phyloP scores from a whole-genome alignment of 169 alveolate species.

The Fabrea salina region DNA sequence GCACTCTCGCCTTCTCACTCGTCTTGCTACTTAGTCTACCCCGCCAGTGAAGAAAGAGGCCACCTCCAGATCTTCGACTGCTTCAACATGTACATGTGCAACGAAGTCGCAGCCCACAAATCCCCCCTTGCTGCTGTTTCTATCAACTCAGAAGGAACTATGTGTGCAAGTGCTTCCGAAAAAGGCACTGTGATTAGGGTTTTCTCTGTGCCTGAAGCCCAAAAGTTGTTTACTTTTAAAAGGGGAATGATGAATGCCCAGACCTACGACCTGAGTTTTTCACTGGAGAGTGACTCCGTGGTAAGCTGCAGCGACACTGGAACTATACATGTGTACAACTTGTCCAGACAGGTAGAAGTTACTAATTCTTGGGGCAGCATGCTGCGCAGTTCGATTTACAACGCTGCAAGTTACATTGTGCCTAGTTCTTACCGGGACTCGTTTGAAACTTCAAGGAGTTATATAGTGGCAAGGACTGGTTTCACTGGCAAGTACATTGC shows the following conservation, averaged over 20 bases:
- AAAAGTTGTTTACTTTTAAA: slow-evolving; percentile 46
- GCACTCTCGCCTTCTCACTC: slow-evolving; percentile 52
- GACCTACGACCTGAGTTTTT: slow-evolving; percentile 47
- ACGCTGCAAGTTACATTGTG: slow-evolving; percentile 23
- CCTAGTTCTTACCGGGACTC: slow-evolving; percentile 4
- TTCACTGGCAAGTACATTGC: neutral
- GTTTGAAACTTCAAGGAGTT: slow-evolving; percentile 18
- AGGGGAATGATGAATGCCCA: slow-evolving; percentile 46
- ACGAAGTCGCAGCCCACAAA: slow-evolving; percentile 56
- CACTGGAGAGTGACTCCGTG: slow-evolving; percentile 36
- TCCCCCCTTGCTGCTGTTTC: slow-evolving; percentile 51
- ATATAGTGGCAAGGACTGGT: neutral
- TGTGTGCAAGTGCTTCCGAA: slow-evolving; percentile 46
- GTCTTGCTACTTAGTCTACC: slow-evolving; percentile 47
- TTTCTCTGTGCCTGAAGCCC: slow-evolving; percentile 45
- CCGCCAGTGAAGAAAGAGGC: slow-evolving; percentile 56
- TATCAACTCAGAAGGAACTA: slow-evolving; percentile 49
- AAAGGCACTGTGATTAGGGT: slow-evolving; percentile 54
- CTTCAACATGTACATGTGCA: slow-evolving; percentile 23
- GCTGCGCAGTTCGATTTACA: neutral
- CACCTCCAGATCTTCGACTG: slow-evolving; percentile 55
- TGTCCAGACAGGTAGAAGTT: slow-evolving; percentile 11
- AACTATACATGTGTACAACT: slow-evolving; percentile 52
- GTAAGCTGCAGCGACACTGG: slow-evolving; percentile 52
- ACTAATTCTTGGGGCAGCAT: slow-evolving; percentile 14